Conservation (phyloP, 2,329 filamentous ascomycete species). For the Arthroderma sp. region DNA sequence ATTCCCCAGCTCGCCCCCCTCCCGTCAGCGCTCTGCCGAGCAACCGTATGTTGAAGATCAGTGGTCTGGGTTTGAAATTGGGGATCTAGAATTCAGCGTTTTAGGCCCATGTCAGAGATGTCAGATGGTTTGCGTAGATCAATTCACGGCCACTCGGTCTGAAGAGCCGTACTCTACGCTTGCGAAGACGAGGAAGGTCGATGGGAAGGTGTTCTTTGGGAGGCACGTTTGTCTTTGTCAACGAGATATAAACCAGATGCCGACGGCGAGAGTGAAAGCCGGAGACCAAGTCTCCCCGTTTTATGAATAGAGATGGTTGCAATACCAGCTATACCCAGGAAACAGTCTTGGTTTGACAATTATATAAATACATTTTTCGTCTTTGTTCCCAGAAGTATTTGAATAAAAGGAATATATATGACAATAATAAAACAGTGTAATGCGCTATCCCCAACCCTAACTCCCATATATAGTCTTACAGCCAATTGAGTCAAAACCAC, state of each 20-base stretch:
- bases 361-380: too few species aligned
- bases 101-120: conserved; percentile 77
- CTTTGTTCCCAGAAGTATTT: too few species aligned
- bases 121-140: conserved; percentile 93
- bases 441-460: background rate
- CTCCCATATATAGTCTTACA: background rate
- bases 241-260: conserved; percentile 9
- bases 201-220: conserved; percentile 81
- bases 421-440: background rate
- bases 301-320: conserved; percentile 10
- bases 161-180: conserved; percentile 82
- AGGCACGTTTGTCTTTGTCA: conserved; percentile 48
- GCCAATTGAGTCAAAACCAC: background rate
- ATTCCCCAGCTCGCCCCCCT: conserved; percentile 9
- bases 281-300: conserved; percentile 27
- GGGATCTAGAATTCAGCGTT: conserved; percentile 40
- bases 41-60: conserved; percentile 65
- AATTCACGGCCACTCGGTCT: conserved; percentile 60
- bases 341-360: too few species aligned
- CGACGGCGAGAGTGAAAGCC: conserved; percentile 21
- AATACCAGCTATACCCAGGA: too few species aligned
- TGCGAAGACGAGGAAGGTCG: conserved; percentile 69
- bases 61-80: conserved; percentile 59
- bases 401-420: too few species aligned
- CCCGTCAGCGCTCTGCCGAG: conserved; percentile 27